Conservation (phyloP, 208 protist genomes). For the Vickermania spadyakhi region DNA sequence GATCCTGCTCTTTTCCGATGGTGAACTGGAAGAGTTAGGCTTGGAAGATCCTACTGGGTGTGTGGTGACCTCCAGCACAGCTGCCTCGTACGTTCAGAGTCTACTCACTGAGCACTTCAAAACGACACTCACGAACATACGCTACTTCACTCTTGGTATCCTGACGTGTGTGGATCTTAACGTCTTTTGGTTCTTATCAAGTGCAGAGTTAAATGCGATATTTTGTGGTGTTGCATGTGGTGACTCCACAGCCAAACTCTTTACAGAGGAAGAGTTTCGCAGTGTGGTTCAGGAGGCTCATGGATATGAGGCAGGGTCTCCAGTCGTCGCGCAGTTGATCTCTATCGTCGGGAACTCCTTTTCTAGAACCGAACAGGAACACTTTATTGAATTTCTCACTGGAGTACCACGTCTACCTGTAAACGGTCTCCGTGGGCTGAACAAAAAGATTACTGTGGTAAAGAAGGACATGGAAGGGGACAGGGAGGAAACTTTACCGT, state of each 20-base stretch:
- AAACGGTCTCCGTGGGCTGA: constrained; percentile 64
- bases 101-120: constrained; percentile 16
- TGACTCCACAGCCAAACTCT: constrained; percentile 28
- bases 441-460: constrained; percentile 70
- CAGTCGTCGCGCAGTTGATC: constrained; percentile 58
- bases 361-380: constrained; percentile 40
- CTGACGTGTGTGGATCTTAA: constrained; percentile 44
- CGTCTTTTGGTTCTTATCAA: constrained; percentile 36
- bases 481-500: constrained; percentile 70
- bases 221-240: constrained; percentile 32
- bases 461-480: constrained; percentile 69
- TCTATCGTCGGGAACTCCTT: constrained; percentile 64
- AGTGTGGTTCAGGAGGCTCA: constrained; percentile 50
- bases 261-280: constrained; percentile 51
- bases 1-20: constrained; percentile 15
- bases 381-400: constrained; percentile 89
- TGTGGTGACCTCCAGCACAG: constrained; percentile 20
- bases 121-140: constrained; percentile 38
- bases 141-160: constrained; percentile 50
- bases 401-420: constrained; percentile 69
- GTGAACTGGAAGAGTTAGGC: constrained; percentile 37
- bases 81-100: constrained; percentile 20
- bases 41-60: constrained; percentile 41
- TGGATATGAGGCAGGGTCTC: constrained; percentile 62
- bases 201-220: constrained; percentile 41